phyloP scores from a whole-genome alignment of 108 stramenopile genomes.

The Skeletonema grethae region DNA sequence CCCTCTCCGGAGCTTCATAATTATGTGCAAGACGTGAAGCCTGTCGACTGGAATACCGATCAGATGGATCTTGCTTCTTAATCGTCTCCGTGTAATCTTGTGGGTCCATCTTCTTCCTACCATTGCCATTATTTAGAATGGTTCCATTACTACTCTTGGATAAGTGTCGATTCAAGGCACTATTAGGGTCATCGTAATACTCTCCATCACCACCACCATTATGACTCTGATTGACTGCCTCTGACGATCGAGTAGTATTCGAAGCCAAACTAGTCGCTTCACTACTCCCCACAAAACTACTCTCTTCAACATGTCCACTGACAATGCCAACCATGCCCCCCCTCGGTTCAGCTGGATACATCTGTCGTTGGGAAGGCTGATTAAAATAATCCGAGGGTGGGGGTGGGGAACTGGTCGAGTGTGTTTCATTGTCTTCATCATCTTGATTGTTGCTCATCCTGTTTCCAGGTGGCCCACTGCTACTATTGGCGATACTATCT shows the following conservation, averaged over 20 bases:
- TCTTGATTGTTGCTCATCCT: background rate
- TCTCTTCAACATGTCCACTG: background rate
- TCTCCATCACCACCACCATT: background rate
- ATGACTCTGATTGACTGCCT: background rate
- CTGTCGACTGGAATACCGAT: background rate
- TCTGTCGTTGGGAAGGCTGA: background rate
- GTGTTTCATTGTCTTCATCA: background rate
- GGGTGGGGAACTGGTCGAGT: background rate
- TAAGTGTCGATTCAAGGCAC: background rate
- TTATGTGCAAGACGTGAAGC: background rate
- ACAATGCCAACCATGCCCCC: background rate
- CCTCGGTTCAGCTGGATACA: background rate
- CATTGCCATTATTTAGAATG: background rate
- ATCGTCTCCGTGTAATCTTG: background rate
- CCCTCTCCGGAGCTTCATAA: background rate
- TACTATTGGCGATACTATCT: conserved; percentile 1
- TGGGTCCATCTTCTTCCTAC: background rate
- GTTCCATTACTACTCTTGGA: background rate
- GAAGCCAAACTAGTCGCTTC: background rate
- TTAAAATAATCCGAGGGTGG: conserved; percentile 8
- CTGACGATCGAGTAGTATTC: conserved; percentile 1
- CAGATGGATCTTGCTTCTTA: background rate
- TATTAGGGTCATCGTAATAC: background rate
- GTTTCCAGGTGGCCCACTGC: background rate
- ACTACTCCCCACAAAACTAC: conserved; percentile 1